A percentile compares a stretch with the other conserved stretches of the same genome.
phyloP scores from a whole-genome alignment of 352 stramenopile genomes.

The Phytophthora cajani region DNA sequence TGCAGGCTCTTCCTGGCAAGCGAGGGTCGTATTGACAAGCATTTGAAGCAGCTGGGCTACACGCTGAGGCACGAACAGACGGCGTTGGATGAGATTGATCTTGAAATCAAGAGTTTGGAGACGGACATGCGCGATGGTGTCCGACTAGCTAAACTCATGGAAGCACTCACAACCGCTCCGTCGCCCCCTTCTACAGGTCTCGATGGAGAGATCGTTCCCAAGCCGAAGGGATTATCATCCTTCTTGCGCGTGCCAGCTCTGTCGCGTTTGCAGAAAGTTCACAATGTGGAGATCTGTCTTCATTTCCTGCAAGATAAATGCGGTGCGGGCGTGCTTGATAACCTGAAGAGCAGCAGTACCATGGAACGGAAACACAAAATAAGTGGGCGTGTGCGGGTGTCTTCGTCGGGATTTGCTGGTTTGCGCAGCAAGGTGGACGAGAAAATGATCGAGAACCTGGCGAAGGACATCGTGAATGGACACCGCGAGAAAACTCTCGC shows the following conservation, averaged over 20 bases:
- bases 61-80: conserved; percentile 91
- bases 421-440: conserved; percentile 61
- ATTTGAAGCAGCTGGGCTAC: conserved; percentile 91
- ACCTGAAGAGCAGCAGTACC: conserved; percentile 44
- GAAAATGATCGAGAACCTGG: conserved; percentile 63
- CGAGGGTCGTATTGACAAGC: conserved; percentile 95
- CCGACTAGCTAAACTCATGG: conserved; percentile 92
- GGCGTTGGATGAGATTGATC: conserved; percentile 95
- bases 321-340: conserved; percentile 58
- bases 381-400: conserved; percentile 35
- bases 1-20: conserved; percentile 92
- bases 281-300: conserved; percentile 95
- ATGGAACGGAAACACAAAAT: conserved; percentile 14
- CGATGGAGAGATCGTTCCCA: conserved; percentile 5
- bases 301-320: conserved; percentile 83
- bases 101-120: conserved; percentile 92
- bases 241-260: conserved; percentile 93
- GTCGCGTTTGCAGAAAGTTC: conserved; percentile 96
- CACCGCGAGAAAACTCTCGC: conserved; percentile 95
- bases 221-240: conserved; percentile 56
- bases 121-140: conserved; percentile 97
- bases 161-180: conserved; percentile 75
- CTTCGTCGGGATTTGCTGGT: conserved; percentile 55
- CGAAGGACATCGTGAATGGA: conserved; percentile 96
- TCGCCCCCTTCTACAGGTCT: conserved; percentile 3